phyloP scores from a whole-genome alignment of 768 basidiomycete species.

The Russula virescens region DNA sequence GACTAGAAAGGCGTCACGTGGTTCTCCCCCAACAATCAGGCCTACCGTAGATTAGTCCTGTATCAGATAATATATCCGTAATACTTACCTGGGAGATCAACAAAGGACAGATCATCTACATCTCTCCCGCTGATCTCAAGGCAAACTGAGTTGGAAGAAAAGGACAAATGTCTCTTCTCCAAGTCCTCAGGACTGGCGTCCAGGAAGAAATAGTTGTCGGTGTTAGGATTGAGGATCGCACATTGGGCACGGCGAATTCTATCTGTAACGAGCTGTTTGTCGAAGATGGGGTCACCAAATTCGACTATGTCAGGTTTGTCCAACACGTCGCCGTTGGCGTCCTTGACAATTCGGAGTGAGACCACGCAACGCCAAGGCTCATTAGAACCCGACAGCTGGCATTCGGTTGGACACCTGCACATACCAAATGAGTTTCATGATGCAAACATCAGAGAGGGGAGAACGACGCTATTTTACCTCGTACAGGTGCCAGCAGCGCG shows the following conservation, averaged over 20 bases:
- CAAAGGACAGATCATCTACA: constrained; percentile 38
- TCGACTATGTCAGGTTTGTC: constrained; percentile 15
- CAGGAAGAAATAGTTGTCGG: constrained; percentile 34
- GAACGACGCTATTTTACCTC: constrained; percentile 37
- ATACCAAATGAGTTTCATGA: background rate
- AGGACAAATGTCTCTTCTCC: constrained; percentile 26
- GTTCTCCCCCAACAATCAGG: constrained; percentile 51
- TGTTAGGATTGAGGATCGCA: constrained; percentile 57
- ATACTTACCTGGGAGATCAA: constrained; percentile 36
- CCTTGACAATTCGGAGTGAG: constrained; percentile 31
- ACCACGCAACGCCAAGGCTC: constrained; percentile 34
- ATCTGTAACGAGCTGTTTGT: constrained; percentile 54
- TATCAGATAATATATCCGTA: background rate
- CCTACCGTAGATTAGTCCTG: constrained; percentile 31
- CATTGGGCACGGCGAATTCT: constrained; percentile 60
- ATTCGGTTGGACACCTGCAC: constrained; percentile 36
- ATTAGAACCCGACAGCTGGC: constrained; percentile 28
- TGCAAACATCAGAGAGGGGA: background rate
- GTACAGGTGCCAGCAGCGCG: constrained; percentile 71
- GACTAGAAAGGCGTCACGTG: constrained; percentile 56
- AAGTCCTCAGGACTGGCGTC: constrained; percentile 31
- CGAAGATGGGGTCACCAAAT: constrained; percentile 38
- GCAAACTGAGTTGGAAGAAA: constrained; percentile 35
- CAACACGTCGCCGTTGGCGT: constrained; percentile 22
- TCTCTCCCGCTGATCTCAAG: constrained; percentile 36